Evolutionary conservation across 1,139 yeast genomes (phyloP).

Genomic region (Hyphopichia khmerensis): DNA sequence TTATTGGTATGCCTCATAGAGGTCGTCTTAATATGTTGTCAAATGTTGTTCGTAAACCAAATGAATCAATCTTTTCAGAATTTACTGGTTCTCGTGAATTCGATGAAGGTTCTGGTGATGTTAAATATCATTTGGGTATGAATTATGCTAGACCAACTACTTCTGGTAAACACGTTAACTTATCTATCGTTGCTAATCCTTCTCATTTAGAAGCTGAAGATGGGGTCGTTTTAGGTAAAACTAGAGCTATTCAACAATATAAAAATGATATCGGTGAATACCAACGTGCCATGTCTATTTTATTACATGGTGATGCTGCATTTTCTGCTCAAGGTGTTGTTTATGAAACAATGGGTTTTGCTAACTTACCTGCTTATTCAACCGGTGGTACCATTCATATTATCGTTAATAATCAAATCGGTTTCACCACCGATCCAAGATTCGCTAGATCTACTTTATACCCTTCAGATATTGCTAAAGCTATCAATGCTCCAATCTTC

Average conservation of each 20-base stretch:
- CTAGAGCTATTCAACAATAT: conserved; percentile 93
- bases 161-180: conserved; percentile 92
- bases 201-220: conserved; percentile 99
- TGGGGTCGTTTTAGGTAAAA: conserved; percentile 97
- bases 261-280: conserved; percentile 81
- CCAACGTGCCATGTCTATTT: conserved; percentile 86
- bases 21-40: conserved; percentile 98
- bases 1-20: conserved; percentile 99
- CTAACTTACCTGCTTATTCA: conserved; percentile 88
- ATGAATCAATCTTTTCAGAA: conserved; percentile 95
- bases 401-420: conserved; percentile 96
- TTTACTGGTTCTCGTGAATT: conserved; percentile 86
- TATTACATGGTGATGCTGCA: conserved; percentile 99
- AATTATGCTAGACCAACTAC: conserved; percentile 98
- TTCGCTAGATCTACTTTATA: conserved; percentile 96
- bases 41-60: conserved; percentile 97
- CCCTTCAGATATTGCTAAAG: conserved; percentile 96
- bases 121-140: conserved; percentile 98
- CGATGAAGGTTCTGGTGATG: conserved; percentile 97
- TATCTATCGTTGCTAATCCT: conserved; percentile 96
- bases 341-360: conserved; percentile 96
- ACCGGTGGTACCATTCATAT: conserved; percentile 98
- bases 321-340: conserved; percentile 99
- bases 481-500: conserved; percentile 97
- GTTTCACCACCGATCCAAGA: conserved; percentile 98